These are phyloP conservation scores for Sugiyamaella xylanicola DNA, from an alignment of 1,139 yeast species.

Conservation along the genomic window DNA sequence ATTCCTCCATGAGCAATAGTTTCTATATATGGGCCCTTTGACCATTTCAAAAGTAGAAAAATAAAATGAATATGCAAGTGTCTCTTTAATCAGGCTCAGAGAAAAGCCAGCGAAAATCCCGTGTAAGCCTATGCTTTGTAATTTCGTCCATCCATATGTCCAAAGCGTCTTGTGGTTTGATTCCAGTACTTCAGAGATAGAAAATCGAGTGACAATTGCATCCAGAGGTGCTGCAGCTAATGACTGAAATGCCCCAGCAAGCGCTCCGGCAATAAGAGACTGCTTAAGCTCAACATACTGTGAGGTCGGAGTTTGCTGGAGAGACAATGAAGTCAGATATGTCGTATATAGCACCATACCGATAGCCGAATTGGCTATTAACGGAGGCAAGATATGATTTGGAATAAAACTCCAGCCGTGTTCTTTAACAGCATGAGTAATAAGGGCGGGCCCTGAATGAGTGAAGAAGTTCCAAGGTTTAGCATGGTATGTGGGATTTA, in stretches of 20 bases:
- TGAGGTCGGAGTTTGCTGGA: conserved; percentile 12
- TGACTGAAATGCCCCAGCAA: conserved; percentile 86
- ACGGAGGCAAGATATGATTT: conserved; percentile 78
- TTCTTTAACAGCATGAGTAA: conserved; percentile 66
- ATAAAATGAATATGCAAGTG: conserved; percentile 83
- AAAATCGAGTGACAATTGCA: conserved; percentile 82
- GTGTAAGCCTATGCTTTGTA: conserved; percentile 70
- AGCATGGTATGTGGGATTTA: conserved; percentile 38
- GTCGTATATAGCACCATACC: conserved; percentile 85
- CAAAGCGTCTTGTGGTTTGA: conserved; percentile 74
- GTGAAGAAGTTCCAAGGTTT: conserved; percentile 70
- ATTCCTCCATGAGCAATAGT: conserved; percentile 25
- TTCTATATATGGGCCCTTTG: conserved; percentile 47
- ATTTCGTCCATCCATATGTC: conserved; percentile 69
- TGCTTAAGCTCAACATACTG: conserved; percentile 42
- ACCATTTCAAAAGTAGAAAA: conserved; percentile 84
- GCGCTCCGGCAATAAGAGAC: conserved; percentile 76
- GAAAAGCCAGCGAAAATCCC: conserved; percentile 92
- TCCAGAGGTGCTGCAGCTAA: conserved; percentile 94
- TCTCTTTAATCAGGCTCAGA: conserved; percentile 74
- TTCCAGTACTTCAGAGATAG: conserved; percentile 68
- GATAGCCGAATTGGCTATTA: conserved; percentile 59
- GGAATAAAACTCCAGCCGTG: conserved; percentile 92
- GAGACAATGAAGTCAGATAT: conserved; percentile 52
- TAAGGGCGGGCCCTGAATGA: conserved; percentile 73